Evolutionary conservation across 495 filamentous ascomycete genomes (phyloP), one percentile per base, ranked within the genome.

Genomic region (Haplographium delicatum): DNA sequence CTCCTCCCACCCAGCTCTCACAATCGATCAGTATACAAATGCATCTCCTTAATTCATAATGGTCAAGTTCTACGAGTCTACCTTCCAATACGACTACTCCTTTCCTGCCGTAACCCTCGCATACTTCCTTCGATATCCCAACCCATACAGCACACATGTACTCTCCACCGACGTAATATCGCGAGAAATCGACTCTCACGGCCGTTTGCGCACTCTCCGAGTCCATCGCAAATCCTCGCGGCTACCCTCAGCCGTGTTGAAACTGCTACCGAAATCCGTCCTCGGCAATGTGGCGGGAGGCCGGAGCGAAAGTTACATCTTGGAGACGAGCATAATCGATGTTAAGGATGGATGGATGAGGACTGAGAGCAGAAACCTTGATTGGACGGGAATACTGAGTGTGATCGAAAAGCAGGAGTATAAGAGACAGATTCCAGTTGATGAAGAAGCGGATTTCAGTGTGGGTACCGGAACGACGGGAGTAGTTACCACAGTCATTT

Each of bases 71-170:
- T 90, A 93, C 74, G 87, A 91, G 63, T 88, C 82, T 65, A 79
- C 78, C 65, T 93, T 87, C 68, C 83, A 80, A 68, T 97, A 97
- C 73, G 82, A 88, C 67, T 95, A 96, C 68, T 83, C 87, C 58
- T 94, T 93, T 68, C 84, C 89, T 52, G 73, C 74, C 57, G 93
- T 99, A 33, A 91, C 90, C 7, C 85, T 99, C 54, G 93, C 93
- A 70, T 99, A 96, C 79, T 97, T 96, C 76, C 88, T 99, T 44
- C 91, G 93, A 31, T 99, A 99, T 68, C 94, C 93, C 13, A 99
- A 99, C 66, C 93, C 93, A 9, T 96, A 96, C 69, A 85, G 86
- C 52, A 86, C 79, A 57, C 93, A 99, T 76, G 93, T 99, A 51
- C 80, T 96, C 54, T 94, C 88, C 31, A 95, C 91, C 67, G 93